Evolutionary conservation across 495 filamentous ascomycete genomes (phyloP).

Genomic region (Pseudotulostoma volvatum): DNA sequence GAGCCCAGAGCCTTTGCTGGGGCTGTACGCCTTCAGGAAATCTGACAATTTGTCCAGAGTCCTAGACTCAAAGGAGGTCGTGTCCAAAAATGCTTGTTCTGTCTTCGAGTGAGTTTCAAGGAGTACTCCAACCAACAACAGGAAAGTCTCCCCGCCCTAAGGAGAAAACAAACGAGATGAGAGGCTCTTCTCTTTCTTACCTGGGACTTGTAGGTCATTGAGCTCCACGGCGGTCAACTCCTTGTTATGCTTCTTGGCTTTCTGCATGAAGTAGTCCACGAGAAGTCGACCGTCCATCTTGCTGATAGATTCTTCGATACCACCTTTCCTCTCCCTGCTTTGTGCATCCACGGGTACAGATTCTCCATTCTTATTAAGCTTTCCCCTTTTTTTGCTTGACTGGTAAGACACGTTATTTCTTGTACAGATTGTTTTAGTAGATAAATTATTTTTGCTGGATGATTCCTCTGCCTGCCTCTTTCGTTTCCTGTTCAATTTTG

Average conservation of each 20-base stretch:
- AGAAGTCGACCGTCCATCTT: constrained; percentile 66
- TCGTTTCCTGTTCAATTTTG: constrained; percentile 33
- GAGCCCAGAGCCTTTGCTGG: constrained; percentile 31
- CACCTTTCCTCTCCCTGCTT: constrained; percentile 38
- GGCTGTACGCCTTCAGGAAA: constrained; percentile 54
- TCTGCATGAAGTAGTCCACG: constrained; percentile 75
- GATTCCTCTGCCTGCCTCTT: constrained; percentile 34
- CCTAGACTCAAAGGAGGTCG: constrained; percentile 50
- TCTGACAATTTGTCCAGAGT: constrained; percentile 52
- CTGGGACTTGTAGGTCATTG: constrained; percentile 64
- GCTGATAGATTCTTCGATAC: constrained; percentile 66
- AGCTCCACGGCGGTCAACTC: constrained; percentile 70
- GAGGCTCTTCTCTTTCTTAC: constrained; percentile 27
- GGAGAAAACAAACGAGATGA: background rate
- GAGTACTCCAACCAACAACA: too few species aligned
- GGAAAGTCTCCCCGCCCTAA: too few species aligned
- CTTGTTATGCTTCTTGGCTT: constrained; percentile 57
- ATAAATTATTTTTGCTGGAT: constrained; percentile 16
- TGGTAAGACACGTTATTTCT: constrained; percentile 13
- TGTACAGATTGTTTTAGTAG: constrained; percentile 13
- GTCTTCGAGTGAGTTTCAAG: too few species aligned
- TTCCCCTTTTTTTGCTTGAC: constrained; percentile 27
- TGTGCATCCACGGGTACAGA: constrained; percentile 37
- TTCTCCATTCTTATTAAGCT: constrained; percentile 37
- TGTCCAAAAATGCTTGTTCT: constrained; percentile 45